phyloP scores from a whole-genome alignment of 352 stramenopile species.

The Globisporangium cylindrosporum region DNA sequence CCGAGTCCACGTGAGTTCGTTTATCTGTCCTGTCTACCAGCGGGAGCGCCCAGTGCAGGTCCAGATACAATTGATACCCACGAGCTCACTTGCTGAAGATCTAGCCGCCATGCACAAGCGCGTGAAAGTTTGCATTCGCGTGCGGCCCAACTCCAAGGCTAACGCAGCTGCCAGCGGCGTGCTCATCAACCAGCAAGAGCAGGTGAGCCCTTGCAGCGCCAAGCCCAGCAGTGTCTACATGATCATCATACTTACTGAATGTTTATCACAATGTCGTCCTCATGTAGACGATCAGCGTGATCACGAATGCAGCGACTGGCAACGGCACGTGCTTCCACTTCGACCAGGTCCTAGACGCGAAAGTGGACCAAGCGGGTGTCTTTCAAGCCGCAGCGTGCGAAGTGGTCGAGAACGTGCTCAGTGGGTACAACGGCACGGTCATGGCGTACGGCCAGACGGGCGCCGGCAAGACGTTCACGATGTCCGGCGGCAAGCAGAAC shows the following conservation, averaged over 20 bases:
- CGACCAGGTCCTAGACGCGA: slow-evolving; percentile 50
- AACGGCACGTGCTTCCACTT: slow-evolving; percentile 62
- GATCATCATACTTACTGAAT: background rate
- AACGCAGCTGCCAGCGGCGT: slow-evolving; percentile 23
- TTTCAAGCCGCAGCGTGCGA: slow-evolving; percentile 40
- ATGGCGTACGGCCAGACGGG: slow-evolving; percentile 76
- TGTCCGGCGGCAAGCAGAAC: slow-evolving; percentile 52
- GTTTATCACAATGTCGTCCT: slow-evolving; percentile 1
- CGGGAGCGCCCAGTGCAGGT: background rate
- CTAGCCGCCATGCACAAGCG: slow-evolving; percentile 48
- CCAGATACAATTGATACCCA: background rate
- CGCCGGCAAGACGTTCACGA: slow-evolving; percentile 74
- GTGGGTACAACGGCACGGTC: slow-evolving; percentile 76
- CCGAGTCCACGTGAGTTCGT: background rate
- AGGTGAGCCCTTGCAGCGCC: slow-evolving; percentile 21
- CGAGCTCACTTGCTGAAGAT: background rate
- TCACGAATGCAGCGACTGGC: slow-evolving; percentile 50
- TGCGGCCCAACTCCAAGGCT: slow-evolving; percentile 31
- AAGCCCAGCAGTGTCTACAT: background rate
- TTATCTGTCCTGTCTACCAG: background rate
- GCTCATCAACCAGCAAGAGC: slow-evolving; percentile 40
- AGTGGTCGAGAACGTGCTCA: slow-evolving; percentile 60
- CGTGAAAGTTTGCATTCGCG: slow-evolving; percentile 67
- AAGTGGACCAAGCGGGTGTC: slow-evolving; percentile 46
- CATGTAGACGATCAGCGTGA: slow-evolving; percentile 52